A percentile compares a stretch with the other conserved stretches of the same genome.
These are phyloP conservation scores for Suillus decipiens DNA, from an alignment of 768 basidiomycete genomes.

Conservation along the genomic window DNA sequence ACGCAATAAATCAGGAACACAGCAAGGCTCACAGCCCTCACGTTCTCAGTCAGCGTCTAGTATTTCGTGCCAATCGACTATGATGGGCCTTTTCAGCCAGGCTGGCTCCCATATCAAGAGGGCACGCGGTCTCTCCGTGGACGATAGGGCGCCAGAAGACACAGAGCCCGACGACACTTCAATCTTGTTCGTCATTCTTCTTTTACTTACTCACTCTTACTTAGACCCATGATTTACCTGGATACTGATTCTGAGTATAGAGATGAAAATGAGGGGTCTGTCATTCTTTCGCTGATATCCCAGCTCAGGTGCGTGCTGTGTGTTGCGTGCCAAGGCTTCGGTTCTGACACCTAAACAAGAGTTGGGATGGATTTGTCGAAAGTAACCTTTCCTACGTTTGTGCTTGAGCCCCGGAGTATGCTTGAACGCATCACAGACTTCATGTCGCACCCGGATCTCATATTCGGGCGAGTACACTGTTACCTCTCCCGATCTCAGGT, in stretches of 20 bases:
- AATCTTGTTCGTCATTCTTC: constrained; percentile 66
- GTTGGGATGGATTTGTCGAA: constrained; percentile 97
- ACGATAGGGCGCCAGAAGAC: constrained; percentile 76
- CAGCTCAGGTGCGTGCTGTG: constrained; percentile 68
- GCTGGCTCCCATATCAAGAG: constrained; percentile 64
- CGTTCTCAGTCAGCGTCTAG: constrained; percentile 1
- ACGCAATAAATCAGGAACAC: constrained; percentile 4
- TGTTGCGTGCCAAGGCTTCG: background rate
- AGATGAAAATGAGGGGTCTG: constrained; percentile 92
- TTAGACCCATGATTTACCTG: constrained; percentile 30
- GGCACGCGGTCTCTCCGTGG: constrained; percentile 67
- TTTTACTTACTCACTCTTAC: constrained; percentile 25
- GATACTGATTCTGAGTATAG: constrained; percentile 48
- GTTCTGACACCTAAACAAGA: constrained; percentile 39
- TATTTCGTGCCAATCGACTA: constrained; percentile 34
- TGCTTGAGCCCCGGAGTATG: constrained; percentile 96
- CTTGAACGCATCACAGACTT: constrained; percentile 99
- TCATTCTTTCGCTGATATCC: constrained; percentile 84
- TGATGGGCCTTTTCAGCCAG: constrained; percentile 82
- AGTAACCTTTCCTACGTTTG: constrained; percentile 93
- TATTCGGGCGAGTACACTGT: constrained; percentile 76
- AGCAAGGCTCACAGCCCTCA: constrained; percentile 1
- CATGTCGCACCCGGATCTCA: constrained; percentile 97
- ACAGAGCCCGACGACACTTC: constrained; percentile 89
- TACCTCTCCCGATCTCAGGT: background rate